A percentile compares a stretch with the other conserved stretches of the same genome.
Conservation (phyloP, 495 filamentous ascomycete species). For the Aspergillus haitiensis region DNA sequence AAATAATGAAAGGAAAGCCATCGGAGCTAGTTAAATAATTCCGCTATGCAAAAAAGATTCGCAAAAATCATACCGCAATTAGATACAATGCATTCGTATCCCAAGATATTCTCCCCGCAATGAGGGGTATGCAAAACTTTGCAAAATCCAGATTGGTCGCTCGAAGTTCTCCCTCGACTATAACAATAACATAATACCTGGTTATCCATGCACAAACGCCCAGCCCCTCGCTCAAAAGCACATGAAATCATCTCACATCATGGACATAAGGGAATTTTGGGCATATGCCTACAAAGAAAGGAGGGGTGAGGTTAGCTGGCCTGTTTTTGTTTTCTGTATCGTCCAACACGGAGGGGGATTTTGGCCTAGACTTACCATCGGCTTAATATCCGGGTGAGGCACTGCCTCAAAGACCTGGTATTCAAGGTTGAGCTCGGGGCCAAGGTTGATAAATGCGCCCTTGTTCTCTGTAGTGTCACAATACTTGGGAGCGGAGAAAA, state of each 20-base stretch:
- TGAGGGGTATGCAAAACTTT: conserved; percentile 1
- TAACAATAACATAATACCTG: background rate
- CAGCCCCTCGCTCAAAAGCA: conserved; percentile 24
- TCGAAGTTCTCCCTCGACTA: conserved; percentile 3
- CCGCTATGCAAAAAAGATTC: conserved; percentile 29
- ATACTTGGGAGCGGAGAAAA: conserved; percentile 97
- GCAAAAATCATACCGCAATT: conserved; percentile 20
- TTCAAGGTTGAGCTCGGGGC: conserved; percentile 83
- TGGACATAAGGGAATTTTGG: conserved; percentile 71
- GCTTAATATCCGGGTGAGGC: conserved; percentile 89
- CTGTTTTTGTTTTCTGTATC: too few relatives aligned
- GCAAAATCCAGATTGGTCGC: conserved; percentile 8
- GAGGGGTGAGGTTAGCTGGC: background rate
- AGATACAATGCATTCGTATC: conserved; percentile 23
- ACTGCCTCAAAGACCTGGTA: conserved; percentile 95
- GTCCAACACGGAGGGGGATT: background rate
- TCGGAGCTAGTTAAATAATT: conserved; percentile 18
- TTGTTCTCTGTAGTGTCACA: conserved; percentile 98
- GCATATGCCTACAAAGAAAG: conserved; percentile 64
- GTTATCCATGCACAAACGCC: conserved; percentile 19
- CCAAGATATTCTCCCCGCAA: conserved; percentile 15
- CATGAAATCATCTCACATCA: conserved; percentile 46
- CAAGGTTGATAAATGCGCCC: conserved; percentile 98
- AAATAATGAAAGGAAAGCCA: conserved; percentile 10
- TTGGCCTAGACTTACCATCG: conserved; percentile 67